These are phyloP conservation scores for Aspergillus sp. DNA, from an alignment of 2,329 filamentous ascomycete species.

Conservation along the genomic window DNA sequence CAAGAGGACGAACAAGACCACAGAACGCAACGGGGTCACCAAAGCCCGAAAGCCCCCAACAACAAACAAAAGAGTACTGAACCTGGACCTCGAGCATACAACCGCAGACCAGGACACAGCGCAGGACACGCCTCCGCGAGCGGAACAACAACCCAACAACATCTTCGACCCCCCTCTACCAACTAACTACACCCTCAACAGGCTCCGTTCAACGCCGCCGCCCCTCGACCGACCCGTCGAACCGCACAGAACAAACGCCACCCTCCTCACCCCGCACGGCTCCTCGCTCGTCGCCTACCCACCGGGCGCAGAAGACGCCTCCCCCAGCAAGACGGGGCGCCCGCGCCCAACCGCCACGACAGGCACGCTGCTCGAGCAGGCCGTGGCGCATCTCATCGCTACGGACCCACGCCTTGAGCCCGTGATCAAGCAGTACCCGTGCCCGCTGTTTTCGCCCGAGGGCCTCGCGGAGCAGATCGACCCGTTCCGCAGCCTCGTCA, in stretches of 20 bases:
- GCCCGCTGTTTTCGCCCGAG: constrained; percentile 74
- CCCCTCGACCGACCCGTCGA: constrained; percentile 46
- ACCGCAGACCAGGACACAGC: not conserved
- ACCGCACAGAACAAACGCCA: constrained; percentile 48
- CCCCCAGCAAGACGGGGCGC: constrained; percentile 41
- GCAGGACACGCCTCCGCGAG: constrained; percentile 6
- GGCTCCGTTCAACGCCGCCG: constrained; percentile 43
- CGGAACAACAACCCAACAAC: constrained; percentile 28
- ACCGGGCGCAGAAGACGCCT: constrained; percentile 34
- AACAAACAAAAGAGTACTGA: constrained; percentile 22
- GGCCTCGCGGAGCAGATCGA: constrained; percentile 83
- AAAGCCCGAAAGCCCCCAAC: constrained; percentile 29
- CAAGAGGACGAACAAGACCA: constrained; percentile 20
- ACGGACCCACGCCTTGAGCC: constrained; percentile 70
- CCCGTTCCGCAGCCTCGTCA: constrained; percentile 79
- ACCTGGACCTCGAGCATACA: constrained; percentile 2
- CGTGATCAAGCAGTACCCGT: constrained; percentile 72
- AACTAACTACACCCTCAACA: constrained; percentile 25
- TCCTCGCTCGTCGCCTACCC: constrained; percentile 50
- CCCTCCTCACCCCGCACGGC: constrained; percentile 48
- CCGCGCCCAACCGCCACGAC: constrained; percentile 58
- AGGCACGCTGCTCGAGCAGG: constrained; percentile 70
- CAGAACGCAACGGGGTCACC: constrained; percentile 26
- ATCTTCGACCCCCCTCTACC: constrained; percentile 20
- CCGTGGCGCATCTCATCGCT: constrained; percentile 69